Percentiles rank a stretch among this genome's conserved stretches.
Conservation (phyloP, 1,139 yeast species). For the Yamadazyma blattariae region DNA sequence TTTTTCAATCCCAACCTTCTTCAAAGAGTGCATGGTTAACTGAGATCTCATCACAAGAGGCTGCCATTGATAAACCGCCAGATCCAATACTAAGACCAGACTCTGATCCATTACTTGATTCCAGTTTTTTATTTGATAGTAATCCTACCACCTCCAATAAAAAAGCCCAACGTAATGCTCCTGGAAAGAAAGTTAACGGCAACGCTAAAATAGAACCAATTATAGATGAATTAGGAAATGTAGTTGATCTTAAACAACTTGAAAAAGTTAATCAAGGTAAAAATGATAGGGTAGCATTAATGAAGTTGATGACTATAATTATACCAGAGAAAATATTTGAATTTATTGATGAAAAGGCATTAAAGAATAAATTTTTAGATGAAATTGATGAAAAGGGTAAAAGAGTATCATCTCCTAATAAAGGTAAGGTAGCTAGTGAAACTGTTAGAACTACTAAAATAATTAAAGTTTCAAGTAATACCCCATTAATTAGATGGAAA, state of each 20-base stretch:
- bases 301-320: constrained; percentile 46
- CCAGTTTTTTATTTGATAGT: constrained; percentile 5
- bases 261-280: constrained; percentile 50
- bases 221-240: neutral
- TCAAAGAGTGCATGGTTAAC: too few species aligned
- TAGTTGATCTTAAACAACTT: constrained; percentile 21
- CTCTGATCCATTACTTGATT: constrained; percentile 5
- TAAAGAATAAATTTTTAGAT: constrained; percentile 1
- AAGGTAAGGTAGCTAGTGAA: neutral
- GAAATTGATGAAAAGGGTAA: constrained; percentile 5
- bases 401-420: constrained; percentile 3
- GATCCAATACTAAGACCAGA: neutral
- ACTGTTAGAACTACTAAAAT: constrained; percentile 3
- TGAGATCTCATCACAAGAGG: too few species aligned
- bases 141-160: too few species aligned
- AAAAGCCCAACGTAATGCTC: constrained; percentile 10
- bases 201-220: neutral
- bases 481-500: constrained; percentile 37
- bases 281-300: constrained; percentile 48
- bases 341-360: constrained; percentile 1
- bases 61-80: neutral
- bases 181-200: constrained; percentile 16
- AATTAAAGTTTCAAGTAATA: constrained; percentile 6
- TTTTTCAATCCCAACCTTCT: too few species aligned
- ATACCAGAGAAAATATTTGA: constrained; percentile 3